A percentile compares a stretch with the other conserved stretches of the same genome.
These are phyloP conservation scores for Pythium angustatum DNA, from an alignment of 352 stramenopile species.

Conservation along the genomic window DNA sequence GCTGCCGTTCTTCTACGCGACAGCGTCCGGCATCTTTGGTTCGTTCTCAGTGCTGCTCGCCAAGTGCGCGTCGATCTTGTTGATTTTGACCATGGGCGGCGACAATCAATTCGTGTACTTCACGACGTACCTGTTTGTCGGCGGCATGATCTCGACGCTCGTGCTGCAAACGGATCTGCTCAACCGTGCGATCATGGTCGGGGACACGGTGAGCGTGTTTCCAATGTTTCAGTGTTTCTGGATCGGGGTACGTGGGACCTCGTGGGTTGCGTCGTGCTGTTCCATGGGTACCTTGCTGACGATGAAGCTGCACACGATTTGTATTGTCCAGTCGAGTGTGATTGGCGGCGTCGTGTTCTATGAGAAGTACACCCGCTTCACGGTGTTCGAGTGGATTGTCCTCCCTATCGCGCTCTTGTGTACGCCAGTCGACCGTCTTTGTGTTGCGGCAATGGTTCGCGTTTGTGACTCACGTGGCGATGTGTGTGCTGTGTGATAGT, in stretches of 20 bases:
- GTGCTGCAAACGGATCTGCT: constrained; percentile 83
- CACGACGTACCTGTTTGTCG: constrained; percentile 83
- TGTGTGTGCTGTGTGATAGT: no score
- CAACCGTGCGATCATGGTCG: constrained; percentile 83
- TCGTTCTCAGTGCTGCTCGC: constrained; percentile 82
- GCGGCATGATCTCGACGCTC: constrained; percentile 79
- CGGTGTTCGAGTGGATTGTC: constrained; percentile 78
- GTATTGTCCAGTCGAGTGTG: constrained; percentile 62
- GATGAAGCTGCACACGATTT: constrained; percentile 25
- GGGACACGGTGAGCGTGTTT: constrained; percentile 85
- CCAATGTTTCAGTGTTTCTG: constrained; percentile 90
- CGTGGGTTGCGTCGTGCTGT: not conserved
- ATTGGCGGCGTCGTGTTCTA: constrained; percentile 86
- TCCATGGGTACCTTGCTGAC: not conserved
- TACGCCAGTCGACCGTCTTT: constrained; percentile 34
- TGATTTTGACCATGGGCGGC: constrained; percentile 76
- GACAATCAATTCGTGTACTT: constrained; percentile 87
- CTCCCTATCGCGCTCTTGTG: constrained; percentile 73
- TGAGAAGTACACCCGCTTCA: constrained; percentile 81
- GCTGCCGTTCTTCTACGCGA: constrained; percentile 80
- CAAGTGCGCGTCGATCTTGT: constrained; percentile 81
- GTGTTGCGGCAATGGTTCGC: no score
- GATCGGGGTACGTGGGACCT: constrained; percentile 65
- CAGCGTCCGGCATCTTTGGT: constrained; percentile 78
- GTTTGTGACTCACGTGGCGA: no score